These are phyloP conservation scores for Francoa sonchifolia DNA, from an alignment of 441 rosid species.

Conservation along the genomic window DNA sequence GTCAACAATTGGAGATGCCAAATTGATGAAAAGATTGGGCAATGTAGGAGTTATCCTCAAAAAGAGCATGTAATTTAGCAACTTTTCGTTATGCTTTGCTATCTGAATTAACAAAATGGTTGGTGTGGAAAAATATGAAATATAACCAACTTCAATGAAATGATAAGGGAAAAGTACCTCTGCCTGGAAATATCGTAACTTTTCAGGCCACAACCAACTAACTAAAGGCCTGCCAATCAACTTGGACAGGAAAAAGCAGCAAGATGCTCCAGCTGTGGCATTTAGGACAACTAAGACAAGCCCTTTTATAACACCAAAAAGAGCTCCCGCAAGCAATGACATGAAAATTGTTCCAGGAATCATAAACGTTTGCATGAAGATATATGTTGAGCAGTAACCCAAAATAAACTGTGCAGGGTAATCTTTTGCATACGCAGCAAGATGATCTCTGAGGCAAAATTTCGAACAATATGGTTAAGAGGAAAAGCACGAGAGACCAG, in stretches of 20 bases:
- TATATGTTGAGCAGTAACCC: constrained; percentile 89
- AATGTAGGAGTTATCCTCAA: constrained; percentile 84
- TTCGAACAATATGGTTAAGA: constrained; percentile 1
- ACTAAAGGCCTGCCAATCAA: constrained; percentile 85
- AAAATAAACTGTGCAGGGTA: constrained; percentile 72
- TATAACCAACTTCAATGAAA: neutral
- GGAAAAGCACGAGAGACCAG: constrained; percentile 1
- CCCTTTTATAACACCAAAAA: constrained; percentile 82
- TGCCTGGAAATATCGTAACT: constrained; percentile 73
- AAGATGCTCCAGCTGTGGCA: constrained; percentile 88
- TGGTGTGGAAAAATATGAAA: no score
- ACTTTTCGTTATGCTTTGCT: constrained; percentile 74
- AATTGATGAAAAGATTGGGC: constrained; percentile 88
- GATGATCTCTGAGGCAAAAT: constrained; percentile 51
- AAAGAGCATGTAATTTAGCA: constrained; percentile 91
- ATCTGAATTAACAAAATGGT: constrained; percentile 32
- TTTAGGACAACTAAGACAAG: constrained; percentile 79
- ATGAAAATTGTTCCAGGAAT: constrained; percentile 99
- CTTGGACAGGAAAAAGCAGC: constrained; percentile 82
- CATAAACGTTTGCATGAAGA: constrained; percentile 98
- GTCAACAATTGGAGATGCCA: constrained; percentile 96
- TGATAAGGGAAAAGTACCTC: constrained; percentile 36
- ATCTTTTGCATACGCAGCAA: constrained; percentile 65
- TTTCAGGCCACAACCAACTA: constrained; percentile 92
- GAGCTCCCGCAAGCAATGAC: constrained; percentile 96